Base-by-base conservation (phyloP, 2,329 filamentous ascomycete genomes). In the Torrubiella hemipterigena region DNA sequence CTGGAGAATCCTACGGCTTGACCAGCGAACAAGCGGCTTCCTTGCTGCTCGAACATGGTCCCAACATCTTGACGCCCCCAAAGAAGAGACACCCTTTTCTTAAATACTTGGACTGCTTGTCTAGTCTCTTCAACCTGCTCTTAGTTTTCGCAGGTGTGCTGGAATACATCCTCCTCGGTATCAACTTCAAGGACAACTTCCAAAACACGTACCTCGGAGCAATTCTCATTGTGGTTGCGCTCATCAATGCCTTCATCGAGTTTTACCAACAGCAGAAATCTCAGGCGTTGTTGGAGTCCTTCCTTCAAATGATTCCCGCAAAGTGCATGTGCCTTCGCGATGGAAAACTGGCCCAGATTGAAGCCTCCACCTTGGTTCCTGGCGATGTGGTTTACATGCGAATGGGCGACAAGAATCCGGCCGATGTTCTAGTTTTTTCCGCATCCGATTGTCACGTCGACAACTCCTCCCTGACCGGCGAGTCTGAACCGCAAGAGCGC, bases 161-260 rank as follows among this genome's bases (percentile, higher is more conserved):
- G 12, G 24, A 26, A 13, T 26, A 26, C n/a, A 26, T 26, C n/a
- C 15, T 26, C n/a, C 24, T 26, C 24, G 24, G 24, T 14, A 26
- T 26, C n/a, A 26, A 26, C 15, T 26, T 26, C 24, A 26, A 12
- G 12, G 24, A 26, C n/a, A 26, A 26, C 24, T 14, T 26, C 7
- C 24, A 26, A 26, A 26, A 26, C 15, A 26, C 24, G 7, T 26
- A 26, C 24, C n/a, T 26, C n/a, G 24, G 24, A 26, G 24, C 24
- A 12, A 26, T 26, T 13, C 24, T 26, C 7, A 26, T 26, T 14
- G 24, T 14, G n/a, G 24, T 26, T 14, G 24, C 24, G 24, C 7
- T 26, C 7, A 12, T 26, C n/a, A 26, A 26, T 13, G 24, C 24
- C n/a, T 26, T 26, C 24, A 26, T 26, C 15, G 24, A 26, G 24